These are phyloP conservation scores for Aspergillus taichungensis DNA, from an alignment of 495 filamentous ascomycete species.

Conservation along the genomic window DNA sequence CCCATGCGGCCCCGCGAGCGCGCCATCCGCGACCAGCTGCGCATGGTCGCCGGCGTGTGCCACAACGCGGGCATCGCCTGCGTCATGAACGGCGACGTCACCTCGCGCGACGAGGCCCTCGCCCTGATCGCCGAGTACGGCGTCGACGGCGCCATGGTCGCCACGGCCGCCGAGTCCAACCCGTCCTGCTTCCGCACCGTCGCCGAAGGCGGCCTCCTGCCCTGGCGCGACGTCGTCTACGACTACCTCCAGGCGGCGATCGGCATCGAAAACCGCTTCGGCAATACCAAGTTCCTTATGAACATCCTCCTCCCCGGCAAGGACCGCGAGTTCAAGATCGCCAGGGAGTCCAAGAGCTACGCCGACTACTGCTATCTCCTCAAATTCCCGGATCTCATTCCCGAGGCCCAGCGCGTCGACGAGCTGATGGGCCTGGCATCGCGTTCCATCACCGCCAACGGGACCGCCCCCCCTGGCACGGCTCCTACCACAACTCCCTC, in stretches of 20 bases:
- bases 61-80: conserved; percentile 76
- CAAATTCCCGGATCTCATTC: conserved; percentile 48
- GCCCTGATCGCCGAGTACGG: conserved; percentile 63
- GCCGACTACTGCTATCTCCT: conserved; percentile 52
- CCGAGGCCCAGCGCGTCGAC: conserved; percentile 54
- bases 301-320: conserved; percentile 80
- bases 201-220: conserved; percentile 53
- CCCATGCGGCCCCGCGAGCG: conserved; percentile 87
- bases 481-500: too few relatives aligned
- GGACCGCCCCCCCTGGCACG: too few relatives aligned
- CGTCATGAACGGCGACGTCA: conserved; percentile 91
- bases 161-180: conserved; percentile 81
- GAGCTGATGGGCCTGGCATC: conserved; percentile 48
- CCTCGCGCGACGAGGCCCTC: conserved; percentile 55
- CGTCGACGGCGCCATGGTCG: conserved; percentile 95
- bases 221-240: conserved; percentile 67
- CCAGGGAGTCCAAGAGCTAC: conserved; percentile 56
- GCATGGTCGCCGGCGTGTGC: conserved; percentile 70
- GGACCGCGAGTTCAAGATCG: conserved; percentile 41
- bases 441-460: conserved; percentile 20
- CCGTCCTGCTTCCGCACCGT: conserved; percentile 67
- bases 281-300: conserved; percentile 89
- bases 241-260: conserved; percentile 64
- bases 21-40: conserved; percentile 77
- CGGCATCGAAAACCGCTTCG: conserved; percentile 71